These are phyloP conservation scores for Adenanthera pavonina DNA, from an alignment of 306 rosid species.

Conservation along the genomic window DNA sequence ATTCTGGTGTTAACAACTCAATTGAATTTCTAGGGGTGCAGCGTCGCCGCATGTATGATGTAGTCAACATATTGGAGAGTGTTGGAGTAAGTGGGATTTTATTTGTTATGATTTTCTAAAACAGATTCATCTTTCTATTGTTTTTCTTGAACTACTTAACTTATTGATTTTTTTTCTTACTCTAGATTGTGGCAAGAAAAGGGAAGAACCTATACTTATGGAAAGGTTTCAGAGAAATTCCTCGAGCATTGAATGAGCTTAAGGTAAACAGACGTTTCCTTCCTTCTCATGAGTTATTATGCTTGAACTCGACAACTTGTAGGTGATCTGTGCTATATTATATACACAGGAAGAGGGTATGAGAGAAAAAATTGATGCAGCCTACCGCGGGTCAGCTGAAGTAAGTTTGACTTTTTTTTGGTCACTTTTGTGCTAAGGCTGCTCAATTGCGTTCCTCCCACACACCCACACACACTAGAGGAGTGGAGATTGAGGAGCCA, in stretches of 20 bases:
- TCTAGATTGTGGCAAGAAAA: conserved; percentile 52
- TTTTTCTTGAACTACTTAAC: neutral
- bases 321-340: neutral
- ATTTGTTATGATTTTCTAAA: neutral
- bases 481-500: neutral
- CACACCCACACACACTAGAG: neutral
- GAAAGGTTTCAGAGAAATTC: conserved; percentile 52
- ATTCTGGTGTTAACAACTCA: neutral
- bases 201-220: conserved; percentile 52
- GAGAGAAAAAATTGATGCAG: conserved; percentile 43
- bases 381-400: conserved; percentile 33
- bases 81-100: conserved; percentile 43
- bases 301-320: neutral
- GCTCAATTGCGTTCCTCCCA: neutral
- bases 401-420: conserved; percentile 38
- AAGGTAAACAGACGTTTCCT: conserved; percentile 24
- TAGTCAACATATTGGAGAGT: conserved; percentile 59
- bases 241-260: conserved; percentile 41
- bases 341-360: conserved; percentile 48
- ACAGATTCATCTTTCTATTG: neutral
- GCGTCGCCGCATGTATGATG: conserved; percentile 62
- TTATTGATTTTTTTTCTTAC: neutral
- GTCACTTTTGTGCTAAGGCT: neutral
- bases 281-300: neutral
- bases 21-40: conserved; percentile 49